Conservation (phyloP, 2,329 filamentous ascomycete genomes). For the Fusarium lyarnte region DNA sequence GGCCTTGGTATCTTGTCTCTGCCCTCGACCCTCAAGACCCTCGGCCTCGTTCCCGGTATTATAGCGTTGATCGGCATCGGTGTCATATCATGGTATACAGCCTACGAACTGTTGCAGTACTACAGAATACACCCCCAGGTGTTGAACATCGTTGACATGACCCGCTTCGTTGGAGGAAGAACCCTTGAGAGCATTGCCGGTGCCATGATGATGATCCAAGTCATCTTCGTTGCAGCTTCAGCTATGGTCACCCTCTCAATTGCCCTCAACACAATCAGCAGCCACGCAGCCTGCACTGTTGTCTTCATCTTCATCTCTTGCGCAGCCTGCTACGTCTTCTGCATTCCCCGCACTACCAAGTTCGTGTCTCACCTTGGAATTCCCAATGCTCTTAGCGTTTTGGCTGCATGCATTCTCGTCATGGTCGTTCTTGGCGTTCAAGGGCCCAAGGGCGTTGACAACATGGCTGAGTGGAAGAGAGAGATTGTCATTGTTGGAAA, state of each 20-base stretch:
- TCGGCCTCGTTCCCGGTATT: constrained; percentile 72
- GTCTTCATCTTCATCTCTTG: constrained; percentile 26
- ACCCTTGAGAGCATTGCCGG: constrained; percentile 18
- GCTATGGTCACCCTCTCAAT: constrained; percentile 31
- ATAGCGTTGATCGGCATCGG: constrained; percentile 72
- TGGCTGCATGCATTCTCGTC: constrained; percentile 27
- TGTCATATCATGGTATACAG: constrained; percentile 69
- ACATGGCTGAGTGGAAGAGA: constrained; percentile 28
- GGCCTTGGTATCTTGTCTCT: constrained; percentile 66
- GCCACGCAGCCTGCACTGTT: constrained; percentile 21
- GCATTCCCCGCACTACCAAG: constrained; percentile 26
- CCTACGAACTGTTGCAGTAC: constrained; percentile 66
- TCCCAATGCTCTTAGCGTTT: constrained; percentile 29
- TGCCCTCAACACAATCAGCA: constrained; percentile 33
- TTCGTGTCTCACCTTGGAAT: constrained; percentile 24
- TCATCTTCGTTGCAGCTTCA: constrained; percentile 32
- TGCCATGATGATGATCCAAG: constrained; percentile 35
- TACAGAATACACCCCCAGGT: constrained; percentile 73
- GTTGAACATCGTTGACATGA: constrained; percentile 75
- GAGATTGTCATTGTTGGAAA: constrained; percentile 35
- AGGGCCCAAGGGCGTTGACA: not conserved
- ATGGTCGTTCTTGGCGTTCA: constrained; percentile 31
- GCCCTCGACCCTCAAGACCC: constrained; percentile 72
- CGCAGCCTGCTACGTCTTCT: constrained; percentile 18
- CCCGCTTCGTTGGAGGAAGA: constrained; percentile 56